These are phyloP conservation scores for Nigrospora sphaerica DNA, from an alignment of 2,329 filamentous ascomycete genomes.

Conservation along the genomic window DNA sequence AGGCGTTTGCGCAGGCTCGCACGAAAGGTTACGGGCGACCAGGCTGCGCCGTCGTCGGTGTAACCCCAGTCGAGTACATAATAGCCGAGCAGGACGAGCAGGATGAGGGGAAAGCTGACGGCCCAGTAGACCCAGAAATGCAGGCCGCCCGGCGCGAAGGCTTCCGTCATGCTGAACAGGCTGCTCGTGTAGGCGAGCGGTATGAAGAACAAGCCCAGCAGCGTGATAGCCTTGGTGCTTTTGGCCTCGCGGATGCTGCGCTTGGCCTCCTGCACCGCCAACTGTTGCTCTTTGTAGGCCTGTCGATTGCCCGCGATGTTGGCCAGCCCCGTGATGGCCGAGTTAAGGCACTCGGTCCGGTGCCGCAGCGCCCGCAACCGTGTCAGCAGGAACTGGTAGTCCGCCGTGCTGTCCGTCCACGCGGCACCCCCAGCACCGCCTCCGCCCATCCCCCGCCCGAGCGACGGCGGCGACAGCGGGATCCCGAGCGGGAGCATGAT, in stretches of 20 bases:
- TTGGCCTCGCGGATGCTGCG: constrained; percentile 15
- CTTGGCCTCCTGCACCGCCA: constrained; percentile 13
- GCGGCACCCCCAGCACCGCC: neutral
- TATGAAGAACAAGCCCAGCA: constrained; percentile 15
- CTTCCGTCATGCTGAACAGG: constrained; percentile 14
- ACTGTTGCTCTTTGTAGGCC: constrained; percentile 13
- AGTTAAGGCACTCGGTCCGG: constrained; percentile 13
- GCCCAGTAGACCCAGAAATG: constrained; percentile 13
- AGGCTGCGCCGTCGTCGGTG: constrained; percentile 4
- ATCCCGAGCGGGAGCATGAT: constrained; percentile 17
- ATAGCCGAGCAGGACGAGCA: constrained; percentile 9
- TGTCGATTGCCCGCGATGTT: constrained; percentile 16
- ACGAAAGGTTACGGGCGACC: neutral
- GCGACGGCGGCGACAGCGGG: constrained; percentile 7
- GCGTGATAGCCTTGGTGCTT: constrained; percentile 14
- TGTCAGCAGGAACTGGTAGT: constrained; percentile 13
- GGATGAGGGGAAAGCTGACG: constrained; percentile 10
- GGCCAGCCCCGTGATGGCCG: constrained; percentile 13
- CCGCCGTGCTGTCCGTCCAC: constrained; percentile 10
- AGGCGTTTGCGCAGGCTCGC: neutral
- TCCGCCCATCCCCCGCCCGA: neutral
- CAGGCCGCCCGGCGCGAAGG: constrained; percentile 9
- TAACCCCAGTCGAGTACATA: constrained; percentile 15
- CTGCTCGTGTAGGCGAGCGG: constrained; percentile 12
- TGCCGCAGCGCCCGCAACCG: constrained; percentile 14